Percentiles rank a stretch among this genome's conserved stretches.
phyloP scores from a whole-genome alignment of 202 grass and related monocot genomes.

The Alloteropsis angusta region DNA sequence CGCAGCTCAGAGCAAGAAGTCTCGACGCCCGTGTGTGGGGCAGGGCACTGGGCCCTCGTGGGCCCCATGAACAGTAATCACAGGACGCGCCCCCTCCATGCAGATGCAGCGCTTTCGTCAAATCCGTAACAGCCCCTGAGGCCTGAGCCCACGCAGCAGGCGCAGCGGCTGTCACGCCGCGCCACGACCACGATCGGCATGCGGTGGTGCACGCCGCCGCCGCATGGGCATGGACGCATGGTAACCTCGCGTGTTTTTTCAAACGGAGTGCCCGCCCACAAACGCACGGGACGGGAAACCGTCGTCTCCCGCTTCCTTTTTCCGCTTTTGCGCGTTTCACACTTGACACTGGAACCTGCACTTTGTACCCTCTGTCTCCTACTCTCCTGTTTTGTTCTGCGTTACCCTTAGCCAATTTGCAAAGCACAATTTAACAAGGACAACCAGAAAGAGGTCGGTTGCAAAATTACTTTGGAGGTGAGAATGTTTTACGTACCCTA shows the following conservation, averaged over 20 bases:
- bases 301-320: background rate
- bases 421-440: too few relatives aligned
- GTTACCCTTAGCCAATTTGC: too few relatives aligned
- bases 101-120: background rate
- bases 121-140: background rate
- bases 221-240: too few relatives aligned
- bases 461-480: background rate
- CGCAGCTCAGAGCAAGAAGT: background rate
- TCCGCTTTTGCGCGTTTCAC: background rate
- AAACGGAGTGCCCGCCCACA: conserved; percentile 1
- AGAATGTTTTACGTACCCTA: background rate
- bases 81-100: background rate
- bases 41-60: background rate
- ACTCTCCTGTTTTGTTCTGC: too few relatives aligned
- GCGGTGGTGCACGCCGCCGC: background rate
- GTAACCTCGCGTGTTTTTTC: background rate
- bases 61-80: background rate
- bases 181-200: background rate
- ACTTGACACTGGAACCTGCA: background rate
- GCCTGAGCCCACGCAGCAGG: too few relatives aligned
- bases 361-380: background rate
- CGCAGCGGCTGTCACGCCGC: too few relatives aligned
- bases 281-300: background rate
- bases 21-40: background rate
- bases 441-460: too few relatives aligned